Evolutionary conservation across 768 basidiomycete species (phyloP).

Genomic region (Pholiota microspora): DNA sequence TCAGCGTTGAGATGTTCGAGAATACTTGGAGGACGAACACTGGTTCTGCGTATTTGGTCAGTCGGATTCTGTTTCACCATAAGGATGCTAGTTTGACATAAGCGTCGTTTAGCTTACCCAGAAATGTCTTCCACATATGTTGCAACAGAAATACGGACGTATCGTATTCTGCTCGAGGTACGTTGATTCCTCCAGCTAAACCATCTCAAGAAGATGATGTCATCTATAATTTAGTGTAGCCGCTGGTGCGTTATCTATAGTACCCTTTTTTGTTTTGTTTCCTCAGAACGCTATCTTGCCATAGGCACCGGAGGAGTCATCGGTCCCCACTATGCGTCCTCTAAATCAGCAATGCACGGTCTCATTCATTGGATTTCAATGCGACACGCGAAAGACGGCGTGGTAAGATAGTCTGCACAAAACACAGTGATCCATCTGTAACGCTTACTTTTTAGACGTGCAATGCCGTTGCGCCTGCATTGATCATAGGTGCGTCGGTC

Average conservation of each 20-base stretch:
- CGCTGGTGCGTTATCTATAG: constrained; percentile 33
- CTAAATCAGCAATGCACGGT: constrained; percentile 54
- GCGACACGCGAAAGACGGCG: constrained; percentile 47
- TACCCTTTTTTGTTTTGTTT: background rate
- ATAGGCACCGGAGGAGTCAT: constrained; percentile 49
- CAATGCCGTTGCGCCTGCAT: constrained; percentile 52
- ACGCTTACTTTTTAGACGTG: too few relatives aligned
- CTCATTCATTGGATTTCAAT: constrained; percentile 53
- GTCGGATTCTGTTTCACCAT: constrained; percentile 8
- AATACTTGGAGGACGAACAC: constrained; percentile 47
- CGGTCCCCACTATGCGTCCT: constrained; percentile 57
- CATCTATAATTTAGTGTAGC: constrained; percentile 35
- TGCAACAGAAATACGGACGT: constrained; percentile 44
- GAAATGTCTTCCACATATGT: constrained; percentile 50
- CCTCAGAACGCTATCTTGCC: background rate
- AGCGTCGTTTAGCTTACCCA: constrained; percentile 40
- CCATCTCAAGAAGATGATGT: background rate
- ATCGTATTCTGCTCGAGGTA: constrained; percentile 53
- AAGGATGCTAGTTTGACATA: background rate
- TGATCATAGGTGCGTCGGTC: constrained; percentile 47
- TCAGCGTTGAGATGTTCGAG: constrained; percentile 44
- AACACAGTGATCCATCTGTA: background rate
- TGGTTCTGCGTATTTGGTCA: constrained; percentile 44
- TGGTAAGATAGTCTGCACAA: constrained; percentile 32
- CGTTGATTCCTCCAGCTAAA: background rate